Conservation (phyloP, 192 early-diverging fungal species). For the Phlyctochytrium arcticum region DNA sequence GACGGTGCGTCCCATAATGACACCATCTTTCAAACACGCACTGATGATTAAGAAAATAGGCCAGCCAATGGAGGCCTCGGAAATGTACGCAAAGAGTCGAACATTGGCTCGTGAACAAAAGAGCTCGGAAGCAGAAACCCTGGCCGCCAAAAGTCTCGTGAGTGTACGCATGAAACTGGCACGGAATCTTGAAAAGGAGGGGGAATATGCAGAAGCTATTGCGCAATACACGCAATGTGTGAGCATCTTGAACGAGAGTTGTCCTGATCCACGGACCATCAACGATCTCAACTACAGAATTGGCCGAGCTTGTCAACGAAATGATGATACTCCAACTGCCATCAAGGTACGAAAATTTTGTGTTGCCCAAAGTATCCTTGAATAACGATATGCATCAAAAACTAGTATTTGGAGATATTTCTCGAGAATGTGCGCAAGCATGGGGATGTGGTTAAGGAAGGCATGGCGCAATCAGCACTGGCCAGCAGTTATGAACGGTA, state of each 20-base stretch:
- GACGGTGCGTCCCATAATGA: slow-evolving; percentile 9
- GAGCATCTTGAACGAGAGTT: slow-evolving; percentile 29
- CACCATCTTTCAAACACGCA: not conserved
- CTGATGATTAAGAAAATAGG: slow-evolving; percentile 8
- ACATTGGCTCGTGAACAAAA: slow-evolving; percentile 16
- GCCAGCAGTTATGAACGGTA: slow-evolving; percentile 49
- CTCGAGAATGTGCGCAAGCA: slow-evolving; percentile 23
- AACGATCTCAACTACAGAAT: slow-evolving; percentile 39
- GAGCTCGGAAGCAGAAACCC: slow-evolving; percentile 20
- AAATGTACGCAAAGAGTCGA: slow-evolving; percentile 35
- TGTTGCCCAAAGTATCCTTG: no score
- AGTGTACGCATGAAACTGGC: slow-evolving; percentile 35
- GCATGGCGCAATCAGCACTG: slow-evolving; percentile 36
- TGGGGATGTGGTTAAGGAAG: slow-evolving; percentile 33
- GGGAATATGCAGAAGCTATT: slow-evolving; percentile 31
- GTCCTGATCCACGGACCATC: slow-evolving; percentile 21
- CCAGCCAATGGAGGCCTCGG: slow-evolving; percentile 30
- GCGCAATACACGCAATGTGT: slow-evolving; percentile 31
- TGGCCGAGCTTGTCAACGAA: slow-evolving; percentile 23
- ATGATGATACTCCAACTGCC: slow-evolving; percentile 26
- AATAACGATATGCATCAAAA: no score
- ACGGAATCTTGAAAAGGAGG: slow-evolving; percentile 14
- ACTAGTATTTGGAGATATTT: slow-evolving; percentile 38
- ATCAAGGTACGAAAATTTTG: slow-evolving; percentile 26
- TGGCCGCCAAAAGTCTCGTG: slow-evolving; percentile 30